Percentiles rank a stretch among this genome's conserved stretches.
Conservation (phyloP, 2,329 filamentous ascomycete species). For the Colletotrichum sublineola region DNA sequence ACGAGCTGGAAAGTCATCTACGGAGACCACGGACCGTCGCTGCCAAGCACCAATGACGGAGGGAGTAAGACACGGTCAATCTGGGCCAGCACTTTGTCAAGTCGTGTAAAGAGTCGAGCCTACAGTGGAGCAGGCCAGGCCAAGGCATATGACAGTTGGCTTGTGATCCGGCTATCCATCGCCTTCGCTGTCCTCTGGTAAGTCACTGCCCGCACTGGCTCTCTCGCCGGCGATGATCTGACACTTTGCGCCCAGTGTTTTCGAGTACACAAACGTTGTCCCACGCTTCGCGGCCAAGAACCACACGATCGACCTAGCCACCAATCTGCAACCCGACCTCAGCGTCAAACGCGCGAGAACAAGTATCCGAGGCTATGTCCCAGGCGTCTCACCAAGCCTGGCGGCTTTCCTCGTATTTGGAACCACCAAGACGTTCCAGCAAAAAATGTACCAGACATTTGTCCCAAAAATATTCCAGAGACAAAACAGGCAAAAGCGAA, state of each 20-base stretch:
- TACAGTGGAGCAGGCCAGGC: slow-evolving; percentile 31
- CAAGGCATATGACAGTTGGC: slow-evolving; percentile 60
- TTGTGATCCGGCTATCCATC: slow-evolving; percentile 59
- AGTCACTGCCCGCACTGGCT: background rate
- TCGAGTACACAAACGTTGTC: slow-evolving; percentile 42
- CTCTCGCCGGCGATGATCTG: background rate
- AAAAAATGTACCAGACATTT: slow-evolving; percentile 22
- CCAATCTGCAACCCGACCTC: slow-evolving; percentile 50
- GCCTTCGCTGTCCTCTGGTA: slow-evolving; percentile 58
- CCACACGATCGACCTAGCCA: slow-evolving; percentile 49
- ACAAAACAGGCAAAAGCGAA: background rate
- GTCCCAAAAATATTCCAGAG: slow-evolving; percentile 8
- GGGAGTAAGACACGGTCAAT: slow-evolving; percentile 29
- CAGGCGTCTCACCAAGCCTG: slow-evolving; percentile 46
- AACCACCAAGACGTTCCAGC: slow-evolving; percentile 45
- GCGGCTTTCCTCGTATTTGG: slow-evolving; percentile 47
- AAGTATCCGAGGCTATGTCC: slow-evolving; percentile 45
- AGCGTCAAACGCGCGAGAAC: slow-evolving; percentile 43
- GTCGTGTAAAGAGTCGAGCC: slow-evolving; percentile 33
- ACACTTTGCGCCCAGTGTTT: background rate
- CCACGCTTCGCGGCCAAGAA: slow-evolving; percentile 50
- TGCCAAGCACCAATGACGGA: background rate
- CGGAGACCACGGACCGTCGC: slow-evolving; percentile 43
- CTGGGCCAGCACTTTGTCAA: slow-evolving; percentile 24
- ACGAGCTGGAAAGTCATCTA: slow-evolving; percentile 50